Evolutionary conservation across 345 rosid species (phyloP), one percentile per base, ranked within the genome.

Genomic region (Nephelium lappaceum): DNA sequence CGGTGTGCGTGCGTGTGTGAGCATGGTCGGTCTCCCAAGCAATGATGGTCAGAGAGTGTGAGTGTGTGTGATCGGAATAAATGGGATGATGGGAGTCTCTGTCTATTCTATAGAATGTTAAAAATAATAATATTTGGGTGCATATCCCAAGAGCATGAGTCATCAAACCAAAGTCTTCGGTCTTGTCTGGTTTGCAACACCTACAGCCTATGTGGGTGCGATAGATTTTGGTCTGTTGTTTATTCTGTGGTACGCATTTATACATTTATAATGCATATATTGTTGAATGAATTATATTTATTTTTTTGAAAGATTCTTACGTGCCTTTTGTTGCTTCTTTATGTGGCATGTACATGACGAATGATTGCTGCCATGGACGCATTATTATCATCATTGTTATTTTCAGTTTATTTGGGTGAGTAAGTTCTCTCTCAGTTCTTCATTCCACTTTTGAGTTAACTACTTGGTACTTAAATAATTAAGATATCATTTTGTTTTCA

Each of bases 351-450:
- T 79, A 68, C 78, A 67, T 63, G 78, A 43, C 74, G 80, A 84
- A 89, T 90, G 85, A 87, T 87, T 88, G 80, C 91, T 83, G 38
- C 81, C 85, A 70, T 89, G 93, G 92, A 81, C 79, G 79, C 81
- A 65, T 86, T 63, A 78, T 66, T 27, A 42, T 78, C 78, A 80
- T 83, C 84, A 84, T 85, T 72, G 75, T 76, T 79, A 8, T 68
- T 78, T 80, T 63, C 95, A 91, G 97, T 93, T 74, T 93, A 93
- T 84, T 88, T 93, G 86, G 97, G 97, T 93, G 77, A 91, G 95
- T 79, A 31, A 31, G 36, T 31, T 31, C 36, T 77, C 19, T 15
- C 18, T 76, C 64, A 70, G 21, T 64, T 16, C 38, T 21, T 23
- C 53, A 19, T 71, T 27, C 38, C 7, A 61, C 58, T 45, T 49